Base-by-base conservation (phyloP, 768 basidiomycete species). In the Hygrophoropsis aurantiaca region DNA sequence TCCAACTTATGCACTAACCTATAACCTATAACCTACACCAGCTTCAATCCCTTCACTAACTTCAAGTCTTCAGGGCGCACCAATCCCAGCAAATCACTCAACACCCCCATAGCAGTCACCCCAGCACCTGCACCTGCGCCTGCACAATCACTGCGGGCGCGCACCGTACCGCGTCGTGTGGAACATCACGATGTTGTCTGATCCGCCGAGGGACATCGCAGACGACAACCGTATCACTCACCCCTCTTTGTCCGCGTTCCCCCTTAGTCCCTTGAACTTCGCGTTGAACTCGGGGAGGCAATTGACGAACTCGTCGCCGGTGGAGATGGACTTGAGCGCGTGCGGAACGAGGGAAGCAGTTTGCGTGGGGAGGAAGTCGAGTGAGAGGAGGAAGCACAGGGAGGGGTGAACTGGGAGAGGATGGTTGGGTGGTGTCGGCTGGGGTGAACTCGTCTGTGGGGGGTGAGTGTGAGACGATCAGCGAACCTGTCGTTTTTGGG, bases 151-250 rank as follows among this genome's bases (percentile, higher is more conserved):
- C n/a, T n/a, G 72, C 1, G 97, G 95, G 34, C 93, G 72, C 7
- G 85, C 79, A 3, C 86, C 84, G 61, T 99, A 99, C 34, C 97
- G 77, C 59, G 89, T 84, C 0, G 95, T 97, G 62, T 92, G 88
- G 80, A 98, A 97, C 75, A 97, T 90, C 64, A 99, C 81, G 62
- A 99, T 97, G 65, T 98, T 98, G 68, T 99, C 97, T 16, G 93
- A 93, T 1, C 95, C 97, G 18, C 92, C 90, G 11, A 99, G 80
- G 2, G 94, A 90, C 1, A 95, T 95, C 3, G 94, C 94, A 60
- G 98, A 98, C 2, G 97, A 87, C 59, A 90, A 99, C 20, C 97
- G 74, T 34, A 98, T 74, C 3, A 98, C 95, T 56, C 84, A 82
- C n/a, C 84, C 84, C 54, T 88, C 87, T 49, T 74, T 71, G 53